Base-by-base conservation (phyloP, 1,139 yeast genomes). In the Taphrina pruni region DNA sequence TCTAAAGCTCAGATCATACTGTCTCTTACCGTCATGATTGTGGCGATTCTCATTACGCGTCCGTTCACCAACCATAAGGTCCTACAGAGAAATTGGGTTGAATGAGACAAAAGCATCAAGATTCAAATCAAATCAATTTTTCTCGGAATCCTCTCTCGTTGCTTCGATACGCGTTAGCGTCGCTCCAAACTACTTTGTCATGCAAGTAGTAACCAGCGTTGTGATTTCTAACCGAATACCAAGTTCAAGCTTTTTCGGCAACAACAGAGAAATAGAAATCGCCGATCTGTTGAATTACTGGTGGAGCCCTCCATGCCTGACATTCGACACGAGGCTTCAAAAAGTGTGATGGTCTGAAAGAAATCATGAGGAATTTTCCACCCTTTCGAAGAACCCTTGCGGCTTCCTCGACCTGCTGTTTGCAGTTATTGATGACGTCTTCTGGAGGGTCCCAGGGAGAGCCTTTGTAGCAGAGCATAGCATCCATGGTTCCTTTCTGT, bases 1-100 rank as follows among this genome's bases (percentile, higher is more conserved):
- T 92, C 88, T 73, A 88, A 86, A 75, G 75, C 80, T 17, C 88
- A 88, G 74, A 83, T 94, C 67, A 69, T 88, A 11, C 74, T 81
- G 5, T 90, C 97, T 0, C 83, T 93, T 2, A 78, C 79, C 0
- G 80, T 83, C 0, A 80, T 92, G 70, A 70, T 86, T 3, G 78
- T 81, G 0, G 82, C 83, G 1, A 81, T 84, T 71, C 76, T 81
- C 3, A 76, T 84, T 14, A 79, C 87, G 45, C 84, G 83, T 70
- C 92, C 93, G n/a, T 79, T 85, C 78, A 91, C 87, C 7, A 54
- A 21, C 43, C n/a, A 14, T 36, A 66, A 65, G 62, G 52, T 45
- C 20, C 39, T 69, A 20, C 45, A 52, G 36, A 17, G 62, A 45
- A 61, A 56, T 9, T 69, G 70, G 70, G 20, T 55, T 6, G 67